Base-by-base conservation (phyloP, 2,329 filamentous ascomycete genomes). In the Didymella glomerata region DNA sequence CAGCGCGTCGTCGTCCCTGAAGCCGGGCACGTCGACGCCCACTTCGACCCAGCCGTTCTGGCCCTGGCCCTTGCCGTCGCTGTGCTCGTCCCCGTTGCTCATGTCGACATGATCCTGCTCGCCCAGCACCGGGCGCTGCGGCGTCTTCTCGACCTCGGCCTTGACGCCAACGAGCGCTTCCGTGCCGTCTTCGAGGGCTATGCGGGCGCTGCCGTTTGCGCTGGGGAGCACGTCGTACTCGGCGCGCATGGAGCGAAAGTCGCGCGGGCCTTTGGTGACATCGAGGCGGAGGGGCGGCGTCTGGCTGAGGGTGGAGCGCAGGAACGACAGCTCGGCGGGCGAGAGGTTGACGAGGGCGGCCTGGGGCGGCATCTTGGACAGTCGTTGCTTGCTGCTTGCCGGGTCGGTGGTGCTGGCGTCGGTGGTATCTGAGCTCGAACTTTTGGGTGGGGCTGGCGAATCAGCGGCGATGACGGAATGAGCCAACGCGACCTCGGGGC, bases 141-240 rank as follows among this genome's bases (percentile, higher is more conserved):
- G 69, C 18, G 89, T 92, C 81, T 86, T 89, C 77, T 97, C 93
- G 4, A 98, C 91, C 79, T 98, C 94, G 0, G 92, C 93, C 80
- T 98, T 99, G 61, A 97, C 89, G 45, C 95, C 95, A 6, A 97
- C 95, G 61, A 99, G 90, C 7, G 95, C 95, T 78, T 99, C 95
- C 1, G 93, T 96, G 49, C 95, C 95, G 76, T 99, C 95, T 3
- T 93, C 88, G 75, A 98, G 96, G 67, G 94, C 96, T 46, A 99
- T 90, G 32, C 96, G 88, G 60, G 95, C 94, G 78, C 91, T 96
- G 61, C 95, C 95, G 73, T 98, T 96, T 16, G 94, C 90, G 46
- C 89, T 88, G 0, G 95, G 93, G 0, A 99, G 85, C 56, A 98
- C 91, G 57, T 92, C 91, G 54, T 91, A 93, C 81, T 99, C 95